Evolutionary conservation across 805 yeast genomes (phyloP).

Genomic region (Starmerella khaoyaiensis): DNA sequence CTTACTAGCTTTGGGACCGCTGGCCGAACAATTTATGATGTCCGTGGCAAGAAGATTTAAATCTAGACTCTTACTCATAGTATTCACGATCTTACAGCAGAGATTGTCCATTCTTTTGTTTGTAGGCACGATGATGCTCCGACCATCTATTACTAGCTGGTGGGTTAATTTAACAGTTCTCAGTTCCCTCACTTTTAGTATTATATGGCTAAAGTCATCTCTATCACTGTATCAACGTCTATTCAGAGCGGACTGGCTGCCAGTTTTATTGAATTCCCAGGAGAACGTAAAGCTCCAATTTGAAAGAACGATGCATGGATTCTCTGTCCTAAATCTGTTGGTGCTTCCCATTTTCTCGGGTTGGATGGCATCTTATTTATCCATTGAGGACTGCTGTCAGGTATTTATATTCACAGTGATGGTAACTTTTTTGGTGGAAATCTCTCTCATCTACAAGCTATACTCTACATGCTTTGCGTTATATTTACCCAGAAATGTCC

Average conservation of each 20-base stretch:
- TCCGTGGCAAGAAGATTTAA: conserved; percentile 6
- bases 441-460: conserved; percentile 17
- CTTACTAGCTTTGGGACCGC: conserved; percentile 4
- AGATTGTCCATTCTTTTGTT: conserved; percentile 10
- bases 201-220: conserved; percentile 8
- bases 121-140: conserved; percentile 3
- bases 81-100: conserved; percentile 6
- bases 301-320: conserved; percentile 10
- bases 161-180: neutral
- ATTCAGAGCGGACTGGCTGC: conserved; percentile 22
- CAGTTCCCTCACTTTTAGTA: neutral
- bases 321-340: conserved; percentile 10
- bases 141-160: neutral
- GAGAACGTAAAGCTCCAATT: conserved; percentile 14
- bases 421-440: conserved; percentile 15
- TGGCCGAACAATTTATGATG: conserved; percentile 3
- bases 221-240: conserved; percentile 12
- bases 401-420: conserved; percentile 9
- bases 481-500: conserved; percentile 17
- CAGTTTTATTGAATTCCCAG: conserved; percentile 21
- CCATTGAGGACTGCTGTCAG: conserved; percentile 3
- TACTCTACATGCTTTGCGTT: conserved; percentile 22
- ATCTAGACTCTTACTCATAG: conserved; percentile 12
- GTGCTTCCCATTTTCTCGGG: conserved; percentile 14
- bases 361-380: conserved; percentile 2